These are phyloP conservation scores for Geotrichum reessii DNA, from an alignment of 1,139 yeast species.

Conservation along the genomic window DNA sequence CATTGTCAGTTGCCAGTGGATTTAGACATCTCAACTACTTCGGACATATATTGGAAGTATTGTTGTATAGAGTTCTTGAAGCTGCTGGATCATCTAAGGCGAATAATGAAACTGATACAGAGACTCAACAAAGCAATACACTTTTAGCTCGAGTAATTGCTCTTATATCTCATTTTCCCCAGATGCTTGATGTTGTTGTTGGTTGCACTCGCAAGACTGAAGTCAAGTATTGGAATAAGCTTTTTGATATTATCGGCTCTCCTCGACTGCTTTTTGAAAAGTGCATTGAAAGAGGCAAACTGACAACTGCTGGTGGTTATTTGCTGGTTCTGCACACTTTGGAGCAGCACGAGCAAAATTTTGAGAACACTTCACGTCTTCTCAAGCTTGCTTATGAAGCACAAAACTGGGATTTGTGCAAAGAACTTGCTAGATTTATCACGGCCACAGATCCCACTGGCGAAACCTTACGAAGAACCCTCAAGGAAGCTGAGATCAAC, in stretches of 20 bases:
- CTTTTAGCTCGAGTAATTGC: constrained; percentile 25
- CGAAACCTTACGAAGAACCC: constrained; percentile 21
- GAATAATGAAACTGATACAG: background rate
- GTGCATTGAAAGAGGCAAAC: constrained; percentile 34
- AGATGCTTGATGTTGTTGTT: constrained; percentile 46
- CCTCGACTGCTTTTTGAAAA: constrained; percentile 38
- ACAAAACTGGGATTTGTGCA: constrained; percentile 38
- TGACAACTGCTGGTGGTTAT: constrained; percentile 41
- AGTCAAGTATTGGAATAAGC: constrained; percentile 51
- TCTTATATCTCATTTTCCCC: constrained; percentile 35
- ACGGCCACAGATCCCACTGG: constrained; percentile 37
- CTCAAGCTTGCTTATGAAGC: constrained; percentile 34
- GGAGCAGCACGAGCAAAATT: constrained; percentile 21
- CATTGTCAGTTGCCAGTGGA: constrained; percentile 36
- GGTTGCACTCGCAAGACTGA: constrained; percentile 65
- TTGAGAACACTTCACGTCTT: constrained; percentile 29
- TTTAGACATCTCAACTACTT: constrained; percentile 43
- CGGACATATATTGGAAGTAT: constrained; percentile 45
- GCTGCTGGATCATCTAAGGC: constrained; percentile 17
- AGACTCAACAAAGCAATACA: background rate
- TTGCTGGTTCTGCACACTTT: constrained; percentile 37
- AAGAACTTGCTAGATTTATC: constrained; percentile 38
- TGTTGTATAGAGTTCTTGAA: constrained; percentile 39
- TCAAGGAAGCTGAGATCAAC: constrained; percentile 8
- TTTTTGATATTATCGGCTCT: constrained; percentile 43